Conservation (phyloP, 192 early-diverging fungal species). For the Podila minutissima region DNA sequence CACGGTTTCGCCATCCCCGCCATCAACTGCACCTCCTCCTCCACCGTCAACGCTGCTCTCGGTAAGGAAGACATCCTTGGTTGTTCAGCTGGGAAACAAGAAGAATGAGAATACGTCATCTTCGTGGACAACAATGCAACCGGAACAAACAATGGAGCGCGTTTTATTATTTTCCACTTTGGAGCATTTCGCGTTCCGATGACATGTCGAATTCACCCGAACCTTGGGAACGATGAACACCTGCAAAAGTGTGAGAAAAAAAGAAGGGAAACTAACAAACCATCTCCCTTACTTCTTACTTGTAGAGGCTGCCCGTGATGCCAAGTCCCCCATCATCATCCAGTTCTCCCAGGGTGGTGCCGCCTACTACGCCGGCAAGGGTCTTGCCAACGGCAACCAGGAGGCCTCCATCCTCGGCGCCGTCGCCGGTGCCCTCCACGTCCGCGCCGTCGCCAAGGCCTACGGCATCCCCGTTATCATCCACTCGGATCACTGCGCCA, state of each 20-base stretch:
- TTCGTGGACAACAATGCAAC: too few species aligned
- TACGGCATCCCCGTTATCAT: constrained; percentile 84
- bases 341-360: constrained; percentile 96
- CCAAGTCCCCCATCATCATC: constrained; percentile 92
- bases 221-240: too few species aligned
- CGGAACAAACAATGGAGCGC: too few species aligned
- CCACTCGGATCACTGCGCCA: constrained; percentile 97
- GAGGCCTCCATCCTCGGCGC: constrained; percentile 90
- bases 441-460: constrained; percentile 81
- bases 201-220: too few species aligned
- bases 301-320: constrained; percentile 90
- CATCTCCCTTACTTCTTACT: not conserved
- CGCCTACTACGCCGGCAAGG: constrained; percentile 95
- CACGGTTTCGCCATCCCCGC: constrained; percentile 95
- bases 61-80: constrained; percentile 12
- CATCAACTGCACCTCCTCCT: constrained; percentile 95
- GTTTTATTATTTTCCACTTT: too few species aligned
- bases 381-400: constrained; percentile 88
- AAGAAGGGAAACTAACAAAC: not conserved
- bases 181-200: too few species aligned
- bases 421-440: constrained; percentile 90
- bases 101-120: not conserved
- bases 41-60: constrained; percentile 90
- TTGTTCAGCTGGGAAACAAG: not conserved
- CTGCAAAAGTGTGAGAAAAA: not conserved